Evolutionary conservation across 2,329 filamentous ascomycete genomes (phyloP), one percentile per base, ranked within the genome.

Genomic region (Aurifilum marmelostoma): DNA sequence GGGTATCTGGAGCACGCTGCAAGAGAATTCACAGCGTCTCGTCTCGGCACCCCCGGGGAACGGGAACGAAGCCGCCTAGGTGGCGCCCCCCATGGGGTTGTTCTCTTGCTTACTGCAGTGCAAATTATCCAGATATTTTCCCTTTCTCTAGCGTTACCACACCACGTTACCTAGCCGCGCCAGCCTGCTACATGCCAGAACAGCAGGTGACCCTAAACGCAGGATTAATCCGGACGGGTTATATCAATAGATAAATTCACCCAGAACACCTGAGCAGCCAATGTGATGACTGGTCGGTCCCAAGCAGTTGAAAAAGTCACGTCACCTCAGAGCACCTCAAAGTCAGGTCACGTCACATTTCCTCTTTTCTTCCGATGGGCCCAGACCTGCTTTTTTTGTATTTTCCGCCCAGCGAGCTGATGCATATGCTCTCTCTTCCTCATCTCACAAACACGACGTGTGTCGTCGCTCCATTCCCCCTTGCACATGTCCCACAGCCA

Each of bases 71-170:
- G 29, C 56, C 56, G 56, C 56, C 29, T 32, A n/a, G 8, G 56
- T 59, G n/a, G n/a, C 56, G 52, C 27, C 52, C 43, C 27, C 27
- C 52, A 14, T 56, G 52, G 52, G 52, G 52, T 29, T 56, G n/a
- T 29, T 18, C 52, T 54, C 3, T 12, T 54, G n/a, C 21, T 27
- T 12, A 12, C 11, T 29, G 24, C n/a, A 54, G 24, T 54, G 50
- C 50, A 27, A 14, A 14, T 14, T 52, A 5, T 52, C 47, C 24
- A n/a, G 21, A n/a, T 24, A n/a, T 27, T 11, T 12, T n/a, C 14
- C 50, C 50, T 9, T 54, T 14, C 24, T 27, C 50, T 54, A 27
- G 11, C 50, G 24, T 7, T 54, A 27, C 50, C 14, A 39, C 37
- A 12, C 34, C 34, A 34, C 34, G 34, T 34, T 4, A 8, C 34